Evolutionary conservation across 2,329 filamentous ascomycete species (phyloP).

Genomic region (Hymenoscyphus fraxineus): DNA sequence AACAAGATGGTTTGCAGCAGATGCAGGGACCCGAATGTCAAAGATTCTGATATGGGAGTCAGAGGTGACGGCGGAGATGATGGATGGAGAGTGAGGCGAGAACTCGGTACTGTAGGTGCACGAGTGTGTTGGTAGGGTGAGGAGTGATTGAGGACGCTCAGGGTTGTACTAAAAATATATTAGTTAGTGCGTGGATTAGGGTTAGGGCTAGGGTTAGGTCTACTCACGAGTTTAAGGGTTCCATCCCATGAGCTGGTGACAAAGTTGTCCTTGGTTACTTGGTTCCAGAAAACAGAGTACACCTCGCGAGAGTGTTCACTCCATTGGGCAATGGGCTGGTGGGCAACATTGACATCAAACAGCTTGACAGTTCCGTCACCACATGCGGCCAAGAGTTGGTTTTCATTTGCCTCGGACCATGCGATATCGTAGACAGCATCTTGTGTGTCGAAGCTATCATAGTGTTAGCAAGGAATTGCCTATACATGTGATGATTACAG

Average conservation of each 20-base stretch:
- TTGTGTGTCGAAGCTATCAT: conserved; percentile 82
- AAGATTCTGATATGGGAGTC: conserved; percentile 89
- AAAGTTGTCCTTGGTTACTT: conserved; percentile 86
- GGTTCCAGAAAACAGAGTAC: conserved; percentile 89
- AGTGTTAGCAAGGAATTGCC: background rate
- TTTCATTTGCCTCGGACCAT: conserved; percentile 96
- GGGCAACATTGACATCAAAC: conserved; percentile 74
- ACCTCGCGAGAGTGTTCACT: conserved; percentile 91
- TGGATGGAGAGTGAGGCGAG: conserved; percentile 78
- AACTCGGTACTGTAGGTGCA: conserved; percentile 95
- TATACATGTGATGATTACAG: background rate
- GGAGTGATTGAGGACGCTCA: conserved; percentile 66
- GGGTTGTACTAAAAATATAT: conserved; percentile 68
- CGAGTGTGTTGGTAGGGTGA: conserved; percentile 83
- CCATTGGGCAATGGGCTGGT: conserved; percentile 89
- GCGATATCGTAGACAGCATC: conserved; percentile 92
- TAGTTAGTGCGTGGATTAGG: background rate
- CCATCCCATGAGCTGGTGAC: conserved; percentile 94
- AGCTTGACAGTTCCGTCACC: conserved; percentile 94
- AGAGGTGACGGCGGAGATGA: conserved; percentile 82
- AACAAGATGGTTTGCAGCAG: conserved; percentile 82
- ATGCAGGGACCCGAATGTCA: conserved; percentile 82
- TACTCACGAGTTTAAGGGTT: conserved; percentile 75
- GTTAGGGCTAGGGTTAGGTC: background rate
- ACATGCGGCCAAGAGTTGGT: conserved; percentile 82